Percentiles rank a stretch among this genome's conserved stretches.
Conservation (phyloP, 768 basidiomycete genomes). For the Lyophyllum shimeji region DNA sequence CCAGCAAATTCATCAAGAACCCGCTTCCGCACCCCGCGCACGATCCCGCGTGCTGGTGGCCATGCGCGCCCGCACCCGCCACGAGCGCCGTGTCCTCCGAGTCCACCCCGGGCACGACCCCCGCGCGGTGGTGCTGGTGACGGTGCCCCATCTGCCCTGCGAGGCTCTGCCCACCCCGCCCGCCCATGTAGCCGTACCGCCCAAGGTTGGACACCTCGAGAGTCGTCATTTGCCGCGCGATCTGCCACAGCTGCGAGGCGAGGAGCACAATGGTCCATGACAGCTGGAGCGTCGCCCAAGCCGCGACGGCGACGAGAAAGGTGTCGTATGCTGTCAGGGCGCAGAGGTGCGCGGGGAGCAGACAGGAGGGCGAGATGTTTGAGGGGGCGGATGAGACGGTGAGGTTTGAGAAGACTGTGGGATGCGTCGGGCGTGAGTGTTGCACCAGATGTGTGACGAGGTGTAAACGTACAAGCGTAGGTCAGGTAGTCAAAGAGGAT, state of each 20-base stretch:
- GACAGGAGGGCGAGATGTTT: slow-evolving; percentile 58
- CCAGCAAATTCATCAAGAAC: slow-evolving; percentile 88
- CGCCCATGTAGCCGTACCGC: slow-evolving; percentile 96
- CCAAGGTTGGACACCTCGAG: slow-evolving; percentile 95
- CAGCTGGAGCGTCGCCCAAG: slow-evolving; percentile 93
- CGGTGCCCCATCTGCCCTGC: slow-evolving; percentile 77
- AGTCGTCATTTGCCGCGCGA: slow-evolving; percentile 93
- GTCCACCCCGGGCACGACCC: slow-evolving; percentile 42
- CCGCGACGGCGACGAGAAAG: slow-evolving; percentile 79
- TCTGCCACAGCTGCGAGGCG: slow-evolving; percentile 87
- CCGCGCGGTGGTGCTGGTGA: slow-evolving; percentile 37
- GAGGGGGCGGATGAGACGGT: slow-evolving; percentile 34
- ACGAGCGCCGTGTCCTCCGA: slow-evolving; percentile 46
- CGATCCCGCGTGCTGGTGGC: slow-evolving; percentile 41
- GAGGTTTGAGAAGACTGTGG: slow-evolving; percentile 55
- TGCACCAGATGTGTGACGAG: background rate
- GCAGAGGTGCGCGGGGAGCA: slow-evolving; percentile 71
- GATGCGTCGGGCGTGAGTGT: background rate
- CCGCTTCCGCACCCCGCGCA: slow-evolving; percentile 49
- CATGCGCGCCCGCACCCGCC: slow-evolving; percentile 23
- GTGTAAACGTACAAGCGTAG: slow-evolving; percentile 64
- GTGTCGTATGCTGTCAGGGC: slow-evolving; percentile 68
- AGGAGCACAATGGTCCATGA: slow-evolving; percentile 91
- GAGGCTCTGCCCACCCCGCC: slow-evolving; percentile 70
- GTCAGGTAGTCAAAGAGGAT: slow-evolving; percentile 80